Conservation (phyloP, 345 rosid genomes). For the Boechera divaricarpa region DNA sequence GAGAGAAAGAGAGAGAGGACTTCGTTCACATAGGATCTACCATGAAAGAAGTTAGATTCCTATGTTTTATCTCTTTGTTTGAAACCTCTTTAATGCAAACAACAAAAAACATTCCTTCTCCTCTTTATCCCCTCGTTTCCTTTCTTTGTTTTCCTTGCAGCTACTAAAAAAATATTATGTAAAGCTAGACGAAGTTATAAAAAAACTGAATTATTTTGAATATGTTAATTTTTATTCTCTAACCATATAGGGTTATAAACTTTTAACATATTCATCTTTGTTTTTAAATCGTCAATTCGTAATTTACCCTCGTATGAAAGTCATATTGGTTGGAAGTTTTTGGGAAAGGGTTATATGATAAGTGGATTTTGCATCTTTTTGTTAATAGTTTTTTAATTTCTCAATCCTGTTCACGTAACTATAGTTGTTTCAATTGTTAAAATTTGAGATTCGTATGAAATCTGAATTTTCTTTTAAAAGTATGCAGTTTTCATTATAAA, state of each 20-base stretch:
- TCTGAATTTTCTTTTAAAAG: too few relatives aligned
- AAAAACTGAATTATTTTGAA: not conserved
- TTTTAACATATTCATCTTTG: too few relatives aligned
- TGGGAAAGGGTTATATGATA: too few relatives aligned
- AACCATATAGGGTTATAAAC: not conserved
- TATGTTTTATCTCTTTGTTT: slow-evolving; percentile 34
- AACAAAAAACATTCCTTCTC: slow-evolving; percentile 10
- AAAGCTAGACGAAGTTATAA: not conserved
- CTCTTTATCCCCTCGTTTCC: slow-evolving; percentile 16
- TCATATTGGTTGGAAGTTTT: too few relatives aligned
- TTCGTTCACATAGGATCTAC: slow-evolving; percentile 33
- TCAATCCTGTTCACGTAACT: too few relatives aligned
- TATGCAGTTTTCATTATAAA: too few relatives aligned
- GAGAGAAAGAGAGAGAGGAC: slow-evolving; percentile 28
- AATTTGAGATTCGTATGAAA: too few relatives aligned
- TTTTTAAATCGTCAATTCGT: too few relatives aligned
- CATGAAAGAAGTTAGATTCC: slow-evolving; percentile 34
- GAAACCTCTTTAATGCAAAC: slow-evolving; percentile 14
- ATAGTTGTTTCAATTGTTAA: too few relatives aligned
- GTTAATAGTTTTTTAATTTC: too few relatives aligned
- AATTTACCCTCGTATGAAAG: too few relatives aligned
- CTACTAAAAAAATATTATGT: not conserved
- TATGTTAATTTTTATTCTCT: not conserved
- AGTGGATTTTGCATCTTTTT: too few relatives aligned
- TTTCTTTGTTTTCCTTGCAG: slow-evolving; percentile 11